These are phyloP conservation scores for Eucalyptus virginea DNA, from an alignment of 345 rosid genomes.

Conservation along the genomic window DNA sequence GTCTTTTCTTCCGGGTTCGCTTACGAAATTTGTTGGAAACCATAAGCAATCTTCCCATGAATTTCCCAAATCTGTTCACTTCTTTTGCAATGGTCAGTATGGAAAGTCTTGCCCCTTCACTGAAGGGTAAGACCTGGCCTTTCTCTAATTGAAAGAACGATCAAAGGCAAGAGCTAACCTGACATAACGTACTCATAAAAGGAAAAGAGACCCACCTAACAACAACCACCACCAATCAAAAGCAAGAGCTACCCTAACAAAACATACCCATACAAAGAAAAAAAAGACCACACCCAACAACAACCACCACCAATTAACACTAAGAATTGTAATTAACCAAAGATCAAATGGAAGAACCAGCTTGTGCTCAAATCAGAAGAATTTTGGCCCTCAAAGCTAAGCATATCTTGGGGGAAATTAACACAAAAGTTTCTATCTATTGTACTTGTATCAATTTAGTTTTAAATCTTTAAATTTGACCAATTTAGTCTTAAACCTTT, in stretches of 20 bases:
- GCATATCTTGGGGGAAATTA: background rate
- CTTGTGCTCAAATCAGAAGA: background rate
- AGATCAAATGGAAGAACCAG: background rate
- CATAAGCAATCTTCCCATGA: background rate
- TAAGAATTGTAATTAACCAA: background rate
- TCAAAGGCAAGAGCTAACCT: background rate
- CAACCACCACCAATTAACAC: background rate
- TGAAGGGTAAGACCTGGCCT: background rate
- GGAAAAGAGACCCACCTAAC: background rate
- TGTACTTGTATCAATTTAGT: rapidly evolving
- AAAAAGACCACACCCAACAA: background rate
- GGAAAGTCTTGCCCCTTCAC: background rate
- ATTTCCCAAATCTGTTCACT: background rate
- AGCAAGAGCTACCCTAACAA: background rate
- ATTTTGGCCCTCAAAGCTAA: background rate
- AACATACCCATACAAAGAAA: background rate
- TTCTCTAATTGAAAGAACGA: background rate
- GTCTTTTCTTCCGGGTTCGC: background rate
- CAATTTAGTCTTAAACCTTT: rapidly evolving
- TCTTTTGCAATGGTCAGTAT: background rate
- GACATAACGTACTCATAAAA: background rate
- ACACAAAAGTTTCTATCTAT: rapidly evolving
- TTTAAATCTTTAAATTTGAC: rapidly evolving
- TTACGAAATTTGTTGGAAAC: background rate
- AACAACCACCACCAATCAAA: background rate